phyloP scores from a whole-genome alignment of 495 filamentous ascomycete genomes.

The Xylaria curta region DNA sequence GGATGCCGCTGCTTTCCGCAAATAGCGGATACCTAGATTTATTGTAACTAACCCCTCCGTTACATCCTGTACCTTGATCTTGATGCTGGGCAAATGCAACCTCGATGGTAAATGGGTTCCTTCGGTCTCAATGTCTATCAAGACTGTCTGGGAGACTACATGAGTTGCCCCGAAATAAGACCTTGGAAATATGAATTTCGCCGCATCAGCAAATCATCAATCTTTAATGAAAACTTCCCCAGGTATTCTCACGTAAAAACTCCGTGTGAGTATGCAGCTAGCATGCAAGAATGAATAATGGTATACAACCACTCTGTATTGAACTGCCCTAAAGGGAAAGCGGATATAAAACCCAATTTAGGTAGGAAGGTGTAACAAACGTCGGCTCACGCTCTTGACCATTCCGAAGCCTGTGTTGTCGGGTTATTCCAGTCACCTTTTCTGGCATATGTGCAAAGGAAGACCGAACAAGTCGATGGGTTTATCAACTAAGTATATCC shows the following conservation, averaged over 20 bases:
- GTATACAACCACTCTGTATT: constrained; percentile 1
- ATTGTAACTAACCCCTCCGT: background rate
- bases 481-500: background rate
- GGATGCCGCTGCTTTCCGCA: constrained; percentile 22
- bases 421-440: background rate
- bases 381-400: background rate
- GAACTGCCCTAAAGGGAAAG: background rate
- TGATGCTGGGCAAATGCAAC: background rate
- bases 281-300: background rate
- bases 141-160: too few species aligned
- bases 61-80: constrained; percentile 1
- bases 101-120: background rate
- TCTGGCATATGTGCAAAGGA: background rate
- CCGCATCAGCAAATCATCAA: background rate
- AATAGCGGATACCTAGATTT: background rate
- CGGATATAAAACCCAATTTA: background rate
- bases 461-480: background rate
- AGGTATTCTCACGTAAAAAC: background rate
- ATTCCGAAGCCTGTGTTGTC: background rate
- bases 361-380: background rate
- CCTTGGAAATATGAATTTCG: background rate
- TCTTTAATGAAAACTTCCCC: background rate
- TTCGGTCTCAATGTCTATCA: background rate
- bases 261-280: constrained; percentile 1
- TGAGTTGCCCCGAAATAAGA: background rate